A percentile compares a stretch with the other conserved stretches of the same genome.
phyloP scores from a whole-genome alignment of 148 eudicot genomes.

The Chenopodium quinoa region DNA sequence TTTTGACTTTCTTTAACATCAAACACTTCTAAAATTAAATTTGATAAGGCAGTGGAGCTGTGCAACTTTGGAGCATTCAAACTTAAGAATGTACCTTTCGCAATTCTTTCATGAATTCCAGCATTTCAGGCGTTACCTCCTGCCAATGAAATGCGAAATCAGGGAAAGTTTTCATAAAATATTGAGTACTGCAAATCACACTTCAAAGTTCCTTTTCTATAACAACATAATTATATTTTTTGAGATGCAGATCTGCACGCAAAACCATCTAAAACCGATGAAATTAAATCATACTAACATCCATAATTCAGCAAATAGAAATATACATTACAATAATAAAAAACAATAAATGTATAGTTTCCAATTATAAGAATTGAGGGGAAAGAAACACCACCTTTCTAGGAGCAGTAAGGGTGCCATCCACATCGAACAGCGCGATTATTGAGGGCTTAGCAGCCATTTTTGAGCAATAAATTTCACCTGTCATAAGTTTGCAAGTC shows the following conservation, averaged over 20 bases:
- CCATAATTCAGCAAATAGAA: not conserved
- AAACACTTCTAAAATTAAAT: not conserved
- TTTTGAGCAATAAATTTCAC: not conserved
- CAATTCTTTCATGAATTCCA: slow-evolving; percentile 32
- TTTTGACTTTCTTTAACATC: not conserved
- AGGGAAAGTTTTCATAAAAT: not conserved
- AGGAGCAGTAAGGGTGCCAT: slow-evolving; percentile 92
- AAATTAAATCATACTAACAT: no score
- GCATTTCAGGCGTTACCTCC: slow-evolving; percentile 32
- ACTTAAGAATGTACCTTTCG: slow-evolving; percentile 25
- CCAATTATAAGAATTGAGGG: not conserved
- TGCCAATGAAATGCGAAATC: slow-evolving; percentile 11
- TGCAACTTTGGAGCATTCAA: not conserved
- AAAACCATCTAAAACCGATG: not conserved
- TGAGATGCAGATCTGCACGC: not conserved
- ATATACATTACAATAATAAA: not conserved
- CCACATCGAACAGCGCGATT: slow-evolving; percentile 93
- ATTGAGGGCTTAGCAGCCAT: slow-evolving; percentile 76
- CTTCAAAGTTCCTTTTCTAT: not conserved
- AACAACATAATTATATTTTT: not conserved
- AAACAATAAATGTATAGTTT: not conserved
- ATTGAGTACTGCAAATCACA: not conserved
- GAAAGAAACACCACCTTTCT: slow-evolving; percentile 51
- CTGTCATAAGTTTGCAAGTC: slow-evolving; percentile 18
- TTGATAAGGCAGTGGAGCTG: not conserved